Evolutionary conservation across 495 filamentous ascomycete species (phyloP), one percentile per base, ranked within the genome.

Genomic region (Aspergillus nanangensis): DNA sequence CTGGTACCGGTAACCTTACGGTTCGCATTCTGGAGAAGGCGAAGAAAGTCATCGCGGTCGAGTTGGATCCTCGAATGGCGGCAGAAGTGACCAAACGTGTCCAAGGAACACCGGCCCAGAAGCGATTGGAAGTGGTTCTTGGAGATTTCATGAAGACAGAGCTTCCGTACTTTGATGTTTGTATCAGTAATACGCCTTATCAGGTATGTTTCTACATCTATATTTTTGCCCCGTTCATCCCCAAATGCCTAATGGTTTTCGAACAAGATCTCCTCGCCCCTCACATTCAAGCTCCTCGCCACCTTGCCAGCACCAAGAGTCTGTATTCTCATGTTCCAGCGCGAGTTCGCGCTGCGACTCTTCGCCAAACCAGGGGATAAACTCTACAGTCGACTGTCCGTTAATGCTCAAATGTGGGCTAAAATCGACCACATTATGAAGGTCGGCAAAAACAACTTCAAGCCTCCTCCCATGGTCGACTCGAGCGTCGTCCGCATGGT

Each of bases 371-470:
- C 88, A 0, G 83, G 82, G 7, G 90, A 95, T 54, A 75, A 87
- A 24, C 81, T 96, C 14, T 97, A 96, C 67, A 87, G 83, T 50
- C 79, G 92, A 10, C 77, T 96, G 23, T 83, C 77, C 7, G 91
- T 93, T 22, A 97, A 97, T 52, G 89, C 87, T 19, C 93, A 96
- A 62, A 95, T 96, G 78, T 96, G 87, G 85, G 85, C 90, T 13
- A 87, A 83, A 49, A 82, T 90, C 31, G 81, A 82, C 36, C 89
- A 95, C 58, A 84, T 94, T 54, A 86, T 91, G 81, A 94, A 94
- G 70, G 90, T 96, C 22, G 89, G 90, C 23, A 84, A 83, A 52
- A 91, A 92, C 65, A 97, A 96, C 71, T 96, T 94, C 76, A 90
- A 86, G 55, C 93, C 93, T 1, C 91, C 92, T 15, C 92, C 92